Base-by-base conservation (phyloP, 768 basidiomycete genomes). In the Lyophyllum semitale region DNA sequence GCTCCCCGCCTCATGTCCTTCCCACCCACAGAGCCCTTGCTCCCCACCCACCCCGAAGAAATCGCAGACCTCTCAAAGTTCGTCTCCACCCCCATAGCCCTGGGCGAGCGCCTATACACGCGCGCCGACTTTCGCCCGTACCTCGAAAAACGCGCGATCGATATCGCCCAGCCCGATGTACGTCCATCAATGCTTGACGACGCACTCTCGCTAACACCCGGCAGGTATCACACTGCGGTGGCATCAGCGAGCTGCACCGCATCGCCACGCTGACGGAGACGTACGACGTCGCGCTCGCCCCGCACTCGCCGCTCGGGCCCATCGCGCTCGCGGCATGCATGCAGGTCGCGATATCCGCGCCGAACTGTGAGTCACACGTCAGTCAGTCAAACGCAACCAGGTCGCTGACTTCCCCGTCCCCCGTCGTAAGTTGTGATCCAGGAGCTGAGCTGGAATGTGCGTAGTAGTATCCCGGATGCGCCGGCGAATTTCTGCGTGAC, bases 231-330 rank as follows among this genome's bases (percentile, higher is more conserved):
- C 84, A 84, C 58, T 84, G 83, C 33, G 83, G 85, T 23, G 82
- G 84, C 3, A 87, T 88, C 63, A 72, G 70, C 37, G 84, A 87
- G 64, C 68, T 83, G 5, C 76, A 81, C 40, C 76, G 82, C 40
- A 83, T 88, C 20, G 83, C 85, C 5, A 71, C 76, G 22, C 70
- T 87, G 60, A 79, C 81, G 1, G 84, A 88, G 66, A 84, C 80
- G 3, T 89, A 89, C 64, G 89, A 90, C 58, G 83, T 90, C 49
- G 87, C 81, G 11, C 65, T 86, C 48, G 88, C 87, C 0, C 87
- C 89, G 4, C 87, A 90, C 63, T 89, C 87, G 68, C 88, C 88
- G 2, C 63, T 88, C 1, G 87, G 87, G 0, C 89, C 88, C 0
- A 81, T 91, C 27, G 85, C 87, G 0, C 76, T 89, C 22, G 89